phyloP scores from a whole-genome alignment of 208 protist genomes.

The Leishmania major region DNA sequence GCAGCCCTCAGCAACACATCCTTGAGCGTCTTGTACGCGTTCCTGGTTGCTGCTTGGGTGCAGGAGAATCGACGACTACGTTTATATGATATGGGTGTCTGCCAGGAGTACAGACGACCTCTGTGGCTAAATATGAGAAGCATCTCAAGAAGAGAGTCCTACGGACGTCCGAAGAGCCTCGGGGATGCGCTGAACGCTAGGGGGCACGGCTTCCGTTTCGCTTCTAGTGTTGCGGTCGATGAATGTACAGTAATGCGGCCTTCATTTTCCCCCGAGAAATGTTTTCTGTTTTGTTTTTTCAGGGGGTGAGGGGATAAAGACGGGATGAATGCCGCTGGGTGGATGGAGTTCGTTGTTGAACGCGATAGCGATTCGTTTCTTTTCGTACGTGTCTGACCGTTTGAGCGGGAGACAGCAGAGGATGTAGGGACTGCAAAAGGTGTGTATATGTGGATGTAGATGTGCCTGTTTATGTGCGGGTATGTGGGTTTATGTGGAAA shows the following conservation, averaged over 20 bases:
- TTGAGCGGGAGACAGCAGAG: not conserved
- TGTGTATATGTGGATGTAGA: not conserved
- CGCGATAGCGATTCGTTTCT: not conserved
- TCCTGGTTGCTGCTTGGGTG: slow-evolving; percentile 25
- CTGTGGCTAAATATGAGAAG: not conserved
- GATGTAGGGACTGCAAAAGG: not conserved
- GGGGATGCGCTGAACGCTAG: not conserved
- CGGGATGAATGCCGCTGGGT: not conserved
- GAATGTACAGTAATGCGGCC: not conserved
- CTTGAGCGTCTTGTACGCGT: slow-evolving; percentile 52
- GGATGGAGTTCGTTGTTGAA: not conserved
- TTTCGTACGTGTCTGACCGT: not conserved
- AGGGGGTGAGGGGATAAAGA: not conserved
- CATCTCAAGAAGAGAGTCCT: not conserved
- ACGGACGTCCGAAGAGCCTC: not conserved
- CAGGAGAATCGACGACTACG: not conserved
- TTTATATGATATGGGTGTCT: not conserved
- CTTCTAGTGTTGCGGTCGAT: not conserved
- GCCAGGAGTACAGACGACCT: not conserved
- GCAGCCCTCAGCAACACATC: slow-evolving; percentile 43
- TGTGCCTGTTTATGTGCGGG: not conserved
- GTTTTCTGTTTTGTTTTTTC: not conserved
- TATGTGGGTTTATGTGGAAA: not conserved
- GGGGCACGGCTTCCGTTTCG: not conserved
- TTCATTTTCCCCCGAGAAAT: not conserved